These are phyloP conservation scores for Urostyla sp. DNA, from an alignment of 73 alveolate species.

Conservation along the genomic window DNA sequence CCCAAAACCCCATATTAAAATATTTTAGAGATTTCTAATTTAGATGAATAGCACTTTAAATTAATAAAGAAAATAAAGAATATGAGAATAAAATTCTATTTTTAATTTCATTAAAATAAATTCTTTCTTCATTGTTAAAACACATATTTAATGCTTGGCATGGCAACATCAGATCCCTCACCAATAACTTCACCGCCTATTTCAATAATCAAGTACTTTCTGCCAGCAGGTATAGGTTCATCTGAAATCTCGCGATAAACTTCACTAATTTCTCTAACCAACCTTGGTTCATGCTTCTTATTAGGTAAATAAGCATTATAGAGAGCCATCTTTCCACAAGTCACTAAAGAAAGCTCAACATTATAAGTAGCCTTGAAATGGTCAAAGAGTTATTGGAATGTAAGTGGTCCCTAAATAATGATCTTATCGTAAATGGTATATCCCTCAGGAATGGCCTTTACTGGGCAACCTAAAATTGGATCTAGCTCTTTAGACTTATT, in stretches of 20 bases:
- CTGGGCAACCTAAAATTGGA: constrained; percentile 79
- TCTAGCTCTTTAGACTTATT: constrained; percentile 83
- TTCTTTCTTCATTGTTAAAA: too few relatives aligned
- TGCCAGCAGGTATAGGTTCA: constrained; percentile 72
- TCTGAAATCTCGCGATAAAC: constrained; percentile 65
- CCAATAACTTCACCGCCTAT: constrained; percentile 72
- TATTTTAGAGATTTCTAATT: too few relatives aligned
- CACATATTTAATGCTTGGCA: constrained; percentile 20
- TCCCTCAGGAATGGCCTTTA: constrained; percentile 93
- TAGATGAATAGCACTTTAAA: too few relatives aligned
- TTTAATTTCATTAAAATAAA: too few relatives aligned
- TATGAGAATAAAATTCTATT: too few relatives aligned
- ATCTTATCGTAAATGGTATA: constrained; percentile 95
- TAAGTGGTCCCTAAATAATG: constrained; percentile 79
- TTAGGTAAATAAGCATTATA: constrained; percentile 74
- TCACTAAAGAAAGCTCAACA: constrained; percentile 73
- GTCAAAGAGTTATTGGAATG: constrained; percentile 82
- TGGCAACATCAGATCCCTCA: constrained; percentile 26
- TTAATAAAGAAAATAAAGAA: too few relatives aligned
- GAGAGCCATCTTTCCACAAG: constrained; percentile 76
- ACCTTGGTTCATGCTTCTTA: constrained; percentile 70
- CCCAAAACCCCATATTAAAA: too few relatives aligned
- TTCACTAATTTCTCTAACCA: constrained; percentile 68
- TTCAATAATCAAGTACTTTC: constrained; percentile 75
- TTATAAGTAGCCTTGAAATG: constrained; percentile 71